Evolutionary conservation across 225 moss, liverwort and hornwort genomes (phyloP).

Genomic region (Antitrichia curtipendula): DNA sequence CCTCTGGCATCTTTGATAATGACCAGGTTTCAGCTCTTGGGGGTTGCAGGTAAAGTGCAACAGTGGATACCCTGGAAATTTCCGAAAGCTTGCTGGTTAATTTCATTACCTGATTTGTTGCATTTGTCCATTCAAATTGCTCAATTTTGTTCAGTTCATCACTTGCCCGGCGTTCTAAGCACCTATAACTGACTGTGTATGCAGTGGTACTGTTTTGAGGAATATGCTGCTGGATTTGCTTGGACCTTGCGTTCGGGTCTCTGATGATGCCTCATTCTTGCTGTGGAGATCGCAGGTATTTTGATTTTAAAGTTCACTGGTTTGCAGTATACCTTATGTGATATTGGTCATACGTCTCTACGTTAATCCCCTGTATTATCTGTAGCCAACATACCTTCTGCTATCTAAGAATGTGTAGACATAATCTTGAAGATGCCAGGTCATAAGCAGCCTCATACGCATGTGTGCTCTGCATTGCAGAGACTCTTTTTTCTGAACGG

Average conservation of each 20-base stretch:
- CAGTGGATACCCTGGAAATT: not conserved
- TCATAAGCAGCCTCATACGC: not conserved
- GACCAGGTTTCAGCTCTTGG: conserved; percentile 34
- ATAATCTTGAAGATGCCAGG: not conserved
- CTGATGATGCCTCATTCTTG: conserved; percentile 69
- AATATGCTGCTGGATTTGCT: conserved; percentile 35
- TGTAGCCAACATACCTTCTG: not conserved
- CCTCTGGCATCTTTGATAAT: conserved; percentile 39
- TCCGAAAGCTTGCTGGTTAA: not conserved
- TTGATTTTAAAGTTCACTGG: not conserved
- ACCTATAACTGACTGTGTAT: not conserved
- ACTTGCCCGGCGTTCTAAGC: not conserved
- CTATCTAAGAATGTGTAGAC: not conserved
- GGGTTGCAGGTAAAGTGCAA: conserved; percentile 20
- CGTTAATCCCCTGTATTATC: not conserved
- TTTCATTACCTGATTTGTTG: not conserved
- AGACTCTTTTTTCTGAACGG: conserved; percentile 92
- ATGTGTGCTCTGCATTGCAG: conserved; percentile 22
- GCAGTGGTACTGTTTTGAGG: conserved; percentile 37
- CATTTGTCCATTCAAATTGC: not conserved
- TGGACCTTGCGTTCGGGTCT: conserved; percentile 59
- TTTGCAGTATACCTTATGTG: not conserved
- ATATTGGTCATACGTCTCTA: not conserved
- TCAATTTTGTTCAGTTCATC: not conserved
- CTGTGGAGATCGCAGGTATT: conserved; percentile 92